Base-by-base conservation (phyloP, 495 filamentous ascomycete genomes). In the Aspergillus nanangensis region DNA sequence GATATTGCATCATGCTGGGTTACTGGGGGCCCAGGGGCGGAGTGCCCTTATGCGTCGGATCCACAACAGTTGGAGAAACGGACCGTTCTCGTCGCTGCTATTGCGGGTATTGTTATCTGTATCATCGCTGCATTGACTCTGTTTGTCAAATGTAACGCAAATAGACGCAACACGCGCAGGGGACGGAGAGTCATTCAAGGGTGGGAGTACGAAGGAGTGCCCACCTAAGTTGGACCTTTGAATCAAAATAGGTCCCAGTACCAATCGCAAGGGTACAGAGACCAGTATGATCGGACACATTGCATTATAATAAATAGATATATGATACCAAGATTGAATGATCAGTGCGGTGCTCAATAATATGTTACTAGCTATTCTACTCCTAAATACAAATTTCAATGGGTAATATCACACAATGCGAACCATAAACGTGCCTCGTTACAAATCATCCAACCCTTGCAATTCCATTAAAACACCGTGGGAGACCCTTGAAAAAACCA, bases 191-290 rank as follows among this genome's bases (percentile, higher is more conserved):
- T 66, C 5, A 75, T 72, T 32, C 71, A 75, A 33, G 79, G 81
- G 1, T 82, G 79, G 77, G 78, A 82, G 33, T 86, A 86, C 62
- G 82, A 86, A 52, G 81, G 81, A 15, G 79, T 85, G 25, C 81
- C 81, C 24, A 71, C 69, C n/a, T 75, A 45, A 58, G 37, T 23
- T 36, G 10, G 29, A 11, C 33, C 13, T 36, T 35, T 35, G 32
- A 14, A 35, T 35, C 14, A 14, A 35, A 14, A 14, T 32, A 32
- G 10, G 29, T 32, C 14, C 10, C 29, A 11, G 10, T 32, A 32
- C 10, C n/a, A n/a, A n/a, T n/a, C n/a, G n/a, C n/a, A n/a, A n/a
- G n/a, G n/a, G n/a, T n/a, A n/a, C n/a, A n/a, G n/a, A n/a, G n/a
- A n/a, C n/a, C n/a, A n/a, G n/a, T n/a, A n/a, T n/a, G n/a, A n/a